phyloP scores from a whole-genome alignment of 495 filamentous ascomycete species.

The Penicillium lividum region DNA sequence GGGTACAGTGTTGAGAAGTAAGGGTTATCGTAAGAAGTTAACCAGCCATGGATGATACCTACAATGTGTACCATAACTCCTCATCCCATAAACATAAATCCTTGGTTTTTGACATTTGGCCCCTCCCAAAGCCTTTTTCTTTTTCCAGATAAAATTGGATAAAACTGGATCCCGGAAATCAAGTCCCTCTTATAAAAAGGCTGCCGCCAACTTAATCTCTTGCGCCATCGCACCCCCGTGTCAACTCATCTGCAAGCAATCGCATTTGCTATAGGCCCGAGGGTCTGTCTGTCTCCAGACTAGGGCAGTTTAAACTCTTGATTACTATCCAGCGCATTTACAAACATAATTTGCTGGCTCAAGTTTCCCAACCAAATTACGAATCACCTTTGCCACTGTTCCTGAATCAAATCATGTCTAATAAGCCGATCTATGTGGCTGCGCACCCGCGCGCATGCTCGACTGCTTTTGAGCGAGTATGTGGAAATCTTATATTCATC shows the following conservation, averaged over 20 bases:
- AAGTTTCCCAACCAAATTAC: not conserved
- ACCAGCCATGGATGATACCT: not conserved
- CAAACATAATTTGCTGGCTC: too few species aligned
- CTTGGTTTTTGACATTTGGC: not conserved
- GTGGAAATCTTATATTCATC: conserved; percentile 10
- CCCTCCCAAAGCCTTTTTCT: not conserved
- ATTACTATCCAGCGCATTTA: not conserved
- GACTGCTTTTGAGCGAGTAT: conserved; percentile 91
- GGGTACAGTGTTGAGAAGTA: too few species aligned
- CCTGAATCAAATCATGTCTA: conserved; percentile 56
- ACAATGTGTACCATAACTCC: not conserved
- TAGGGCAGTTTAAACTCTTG: conserved; percentile 11
- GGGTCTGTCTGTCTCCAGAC: conserved; percentile 12
- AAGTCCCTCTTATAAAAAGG: conserved; percentile 18
- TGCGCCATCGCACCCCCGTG: conserved; percentile 24
- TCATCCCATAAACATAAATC: not conserved
- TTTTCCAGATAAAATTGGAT: not conserved
- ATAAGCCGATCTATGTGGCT: conserved; percentile 84
- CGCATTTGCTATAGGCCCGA: conserved; percentile 22
- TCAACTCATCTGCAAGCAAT: conserved; percentile 22
- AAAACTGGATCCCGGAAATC: not conserved
- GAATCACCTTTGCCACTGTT: conserved; percentile 5
- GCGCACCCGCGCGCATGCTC: conserved; percentile 94
- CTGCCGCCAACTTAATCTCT: conserved; percentile 16
- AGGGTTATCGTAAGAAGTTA: too few species aligned